These are phyloP conservation scores for Boletus sp. DNA, from an alignment of 768 basidiomycete genomes.

Conservation along the genomic window DNA sequence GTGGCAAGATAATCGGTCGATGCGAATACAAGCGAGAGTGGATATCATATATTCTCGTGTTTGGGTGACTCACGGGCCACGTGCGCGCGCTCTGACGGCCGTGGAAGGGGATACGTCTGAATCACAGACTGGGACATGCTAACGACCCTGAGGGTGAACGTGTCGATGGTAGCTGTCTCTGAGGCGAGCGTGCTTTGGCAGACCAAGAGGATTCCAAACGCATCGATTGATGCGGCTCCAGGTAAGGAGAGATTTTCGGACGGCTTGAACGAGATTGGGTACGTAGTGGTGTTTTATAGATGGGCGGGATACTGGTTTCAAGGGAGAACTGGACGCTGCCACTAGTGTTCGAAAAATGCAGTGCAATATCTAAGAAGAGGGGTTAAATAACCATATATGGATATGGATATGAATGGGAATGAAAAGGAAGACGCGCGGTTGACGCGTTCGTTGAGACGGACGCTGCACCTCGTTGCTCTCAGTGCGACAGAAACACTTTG, in stretches of 20 bases:
- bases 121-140: neutral
- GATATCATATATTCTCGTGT: neutral
- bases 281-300: conserved; percentile 27
- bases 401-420: neutral
- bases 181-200: neutral
- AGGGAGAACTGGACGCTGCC: too few species aligned
- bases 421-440: conserved; percentile 18
- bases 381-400: neutral
- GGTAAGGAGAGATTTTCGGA: conserved; percentile 21
- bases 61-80: neutral
- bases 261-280: conserved; percentile 19
- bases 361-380: neutral
- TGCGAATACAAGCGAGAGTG: conserved; percentile 1
- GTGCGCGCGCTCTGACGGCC: neutral
- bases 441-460: conserved; percentile 27
- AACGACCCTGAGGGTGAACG: neutral
- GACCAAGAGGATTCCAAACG: conserved; percentile 18
- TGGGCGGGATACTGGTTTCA: conserved; percentile 2
- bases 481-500: conserved; percentile 64
- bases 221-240: conserved; percentile 8
- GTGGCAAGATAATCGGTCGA: neutral
- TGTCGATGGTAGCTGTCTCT: neutral
- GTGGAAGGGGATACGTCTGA: neutral
- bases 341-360: too few species aligned
- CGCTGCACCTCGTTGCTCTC: conserved; percentile 53